Conservation (phyloP, 2,329 filamentous ascomycete species). For the Coniella lustricola region DNA sequence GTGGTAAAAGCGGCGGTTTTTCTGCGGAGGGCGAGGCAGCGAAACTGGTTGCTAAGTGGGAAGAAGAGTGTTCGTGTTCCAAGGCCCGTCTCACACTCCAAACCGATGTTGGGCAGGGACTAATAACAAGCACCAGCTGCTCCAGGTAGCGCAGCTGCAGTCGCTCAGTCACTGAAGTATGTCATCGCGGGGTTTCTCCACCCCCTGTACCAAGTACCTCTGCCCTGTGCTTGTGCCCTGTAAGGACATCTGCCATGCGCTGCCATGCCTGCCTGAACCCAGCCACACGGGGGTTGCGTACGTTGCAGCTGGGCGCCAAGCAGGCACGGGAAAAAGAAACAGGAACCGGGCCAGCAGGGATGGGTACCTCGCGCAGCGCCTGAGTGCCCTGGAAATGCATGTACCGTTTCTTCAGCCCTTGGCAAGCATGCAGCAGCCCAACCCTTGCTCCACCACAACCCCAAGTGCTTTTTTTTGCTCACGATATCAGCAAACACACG, state of each 20-base stretch:
- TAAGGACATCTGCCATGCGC: too few relatives aligned
- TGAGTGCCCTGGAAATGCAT: background rate
- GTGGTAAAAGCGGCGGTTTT: background rate
- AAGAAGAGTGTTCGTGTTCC: background rate
- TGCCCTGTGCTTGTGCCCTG: background rate
- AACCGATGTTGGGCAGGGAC: constrained; percentile 1
- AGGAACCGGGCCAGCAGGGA: too few relatives aligned
- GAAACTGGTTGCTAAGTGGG: background rate
- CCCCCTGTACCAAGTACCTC: background rate
- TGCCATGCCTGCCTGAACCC: background rate
- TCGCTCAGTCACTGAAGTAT: background rate
- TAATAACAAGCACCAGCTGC: background rate
- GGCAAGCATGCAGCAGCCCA: too few relatives aligned
- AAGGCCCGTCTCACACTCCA: background rate
- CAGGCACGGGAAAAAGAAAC: background rate
- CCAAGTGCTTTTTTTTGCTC: too few relatives aligned
- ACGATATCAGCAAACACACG: too few relatives aligned
- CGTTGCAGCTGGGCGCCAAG: background rate
- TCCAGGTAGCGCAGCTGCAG: background rate
- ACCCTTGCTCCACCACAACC: too few relatives aligned
- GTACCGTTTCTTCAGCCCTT: too few relatives aligned
- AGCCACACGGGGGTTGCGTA: background rate
- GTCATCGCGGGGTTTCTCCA: constrained; percentile 6
- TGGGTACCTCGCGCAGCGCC: background rate
- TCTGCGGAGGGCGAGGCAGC: too few relatives aligned